Percentiles rank a stretch among this genome's conserved stretches.
These are phyloP conservation scores for Phanerochaete sordida DNA, from an alignment of 768 basidiomycete species.

Conservation along the genomic window DNA sequence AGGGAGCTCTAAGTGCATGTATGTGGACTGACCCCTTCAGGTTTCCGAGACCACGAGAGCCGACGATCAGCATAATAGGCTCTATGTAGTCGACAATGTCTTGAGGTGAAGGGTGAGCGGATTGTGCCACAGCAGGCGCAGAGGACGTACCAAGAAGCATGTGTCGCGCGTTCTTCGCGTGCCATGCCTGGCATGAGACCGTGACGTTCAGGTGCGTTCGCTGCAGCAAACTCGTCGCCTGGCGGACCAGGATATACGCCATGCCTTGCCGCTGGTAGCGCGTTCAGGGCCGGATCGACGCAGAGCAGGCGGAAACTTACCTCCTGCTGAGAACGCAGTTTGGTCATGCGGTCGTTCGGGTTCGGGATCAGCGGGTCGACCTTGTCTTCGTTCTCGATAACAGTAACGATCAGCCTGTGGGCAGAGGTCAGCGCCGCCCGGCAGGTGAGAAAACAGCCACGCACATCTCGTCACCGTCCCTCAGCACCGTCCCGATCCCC, in stretches of 20 bases:
- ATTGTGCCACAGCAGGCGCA: neutral
- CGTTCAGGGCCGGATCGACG: constrained; percentile 2
- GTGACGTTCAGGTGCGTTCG: constrained; percentile 86
- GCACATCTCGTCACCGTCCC: constrained; percentile 90
- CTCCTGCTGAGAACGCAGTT: constrained; percentile 90
- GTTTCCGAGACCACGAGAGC: constrained; percentile 86
- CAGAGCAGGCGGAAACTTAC: constrained; percentile 32
- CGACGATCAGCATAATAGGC: constrained; percentile 92
- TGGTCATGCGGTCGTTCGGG: constrained; percentile 68
- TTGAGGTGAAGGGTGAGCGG: constrained; percentile 15
- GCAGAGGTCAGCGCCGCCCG: constrained; percentile 2
- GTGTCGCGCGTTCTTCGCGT: constrained; percentile 91
- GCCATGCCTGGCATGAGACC: constrained; percentile 92
- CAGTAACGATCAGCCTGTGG: constrained; percentile 73
- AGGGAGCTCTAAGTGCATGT: neutral
- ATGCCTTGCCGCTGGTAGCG: constrained; percentile 73
- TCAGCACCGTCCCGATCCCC: constrained; percentile 93
- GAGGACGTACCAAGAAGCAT: constrained; percentile 68
- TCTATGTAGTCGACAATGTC: constrained; percentile 86
- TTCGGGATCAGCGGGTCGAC: constrained; percentile 72
- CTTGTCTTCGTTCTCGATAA: constrained; percentile 91
- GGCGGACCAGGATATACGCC: constrained; percentile 84
- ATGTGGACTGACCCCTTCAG: constrained; percentile 70
- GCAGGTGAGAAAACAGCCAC: constrained; percentile 12
- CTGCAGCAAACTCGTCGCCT: constrained; percentile 85